Percentiles rank a stretch among this genome's conserved stretches.
These are phyloP conservation scores for Leishmania tarentolae DNA, from an alignment of 208 protist species.

Conservation along the genomic window DNA sequence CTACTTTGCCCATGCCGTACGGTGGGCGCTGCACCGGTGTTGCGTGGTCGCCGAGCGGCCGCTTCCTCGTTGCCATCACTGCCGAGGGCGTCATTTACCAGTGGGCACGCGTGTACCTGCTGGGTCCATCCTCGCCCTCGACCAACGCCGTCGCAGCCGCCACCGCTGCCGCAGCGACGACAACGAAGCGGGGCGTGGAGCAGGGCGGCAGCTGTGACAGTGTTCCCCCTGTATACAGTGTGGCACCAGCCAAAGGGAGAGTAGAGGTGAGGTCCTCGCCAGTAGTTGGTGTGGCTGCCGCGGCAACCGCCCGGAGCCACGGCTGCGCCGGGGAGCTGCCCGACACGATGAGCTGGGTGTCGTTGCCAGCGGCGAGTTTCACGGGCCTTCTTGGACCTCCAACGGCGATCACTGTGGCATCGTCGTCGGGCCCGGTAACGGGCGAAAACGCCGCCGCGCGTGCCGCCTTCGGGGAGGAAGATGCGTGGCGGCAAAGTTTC, in stretches of 20 bases:
- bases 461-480: conserved; percentile 28
- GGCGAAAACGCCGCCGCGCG: conserved; percentile 21
- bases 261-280: not conserved
- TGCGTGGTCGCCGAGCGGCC: conserved; percentile 57
- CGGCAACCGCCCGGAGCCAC: not conserved
- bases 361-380: conserved; percentile 13
- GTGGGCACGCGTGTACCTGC: conserved; percentile 58
- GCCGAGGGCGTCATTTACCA: conserved; percentile 60
- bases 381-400: conserved; percentile 15
- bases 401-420: not conserved
- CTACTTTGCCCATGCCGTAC: conserved; percentile 53
- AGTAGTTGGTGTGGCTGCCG: not conserved
- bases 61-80: conserved; percentile 56
- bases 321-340: conserved; percentile 25
- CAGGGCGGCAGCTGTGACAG: not conserved
- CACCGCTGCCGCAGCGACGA: not conserved
- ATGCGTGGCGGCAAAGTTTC: conserved; percentile 31
- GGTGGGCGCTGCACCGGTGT: conserved; percentile 56
- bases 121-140: conserved; percentile 6
- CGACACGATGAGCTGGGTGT: not conserved
- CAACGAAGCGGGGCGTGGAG: not conserved
- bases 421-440: not conserved
- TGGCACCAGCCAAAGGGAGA: not conserved
- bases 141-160: not conserved
- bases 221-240: not conserved